Evolutionary conservation across 345 rosid genomes (phyloP).

Genomic region (Populus deltoides): DNA sequence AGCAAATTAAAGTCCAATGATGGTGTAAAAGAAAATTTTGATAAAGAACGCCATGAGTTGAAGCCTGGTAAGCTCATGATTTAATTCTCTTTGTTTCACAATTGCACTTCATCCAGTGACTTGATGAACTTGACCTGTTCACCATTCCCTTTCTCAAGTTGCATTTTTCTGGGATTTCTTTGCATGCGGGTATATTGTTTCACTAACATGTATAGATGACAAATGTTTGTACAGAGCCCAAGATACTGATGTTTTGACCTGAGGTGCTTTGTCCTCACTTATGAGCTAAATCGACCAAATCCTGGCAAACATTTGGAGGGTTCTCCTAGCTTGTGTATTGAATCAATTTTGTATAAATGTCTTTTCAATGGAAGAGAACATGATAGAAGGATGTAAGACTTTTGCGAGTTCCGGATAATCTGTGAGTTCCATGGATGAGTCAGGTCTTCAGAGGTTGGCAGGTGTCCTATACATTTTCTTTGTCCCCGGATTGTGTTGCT

Average conservation of each 20-base stretch:
- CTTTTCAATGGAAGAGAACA: neutral
- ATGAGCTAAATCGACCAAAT: neutral
- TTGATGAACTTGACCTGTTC: neutral
- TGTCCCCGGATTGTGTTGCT: neutral
- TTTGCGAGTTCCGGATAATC: neutral
- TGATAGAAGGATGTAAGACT: neutral
- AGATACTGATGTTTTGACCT: conserved; percentile 17
- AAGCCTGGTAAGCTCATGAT: conserved; percentile 35
- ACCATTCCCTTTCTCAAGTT: neutral
- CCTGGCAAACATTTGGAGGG: neutral
- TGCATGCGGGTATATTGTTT: neutral
- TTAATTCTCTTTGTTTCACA: neutral
- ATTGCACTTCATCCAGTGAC: neutral
- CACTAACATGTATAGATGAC: conserved; percentile 1
- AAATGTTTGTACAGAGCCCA: conserved; percentile 30
- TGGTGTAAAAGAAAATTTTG: conserved; percentile 20
- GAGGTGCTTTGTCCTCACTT: neutral
- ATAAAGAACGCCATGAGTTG: conserved; percentile 19
- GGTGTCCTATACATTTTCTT: neutral
- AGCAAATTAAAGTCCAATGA: conserved; percentile 29
- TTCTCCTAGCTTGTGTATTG: neutral
- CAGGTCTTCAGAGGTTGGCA: neutral
- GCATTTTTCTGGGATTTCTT: neutral
- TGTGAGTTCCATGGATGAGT: neutral
- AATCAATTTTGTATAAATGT: neutral